Evolutionary conservation across 1,139 yeast species (phyloP), one percentile per base, ranked within the genome.

Genomic region (Saccharomyces hybrid): DNA sequence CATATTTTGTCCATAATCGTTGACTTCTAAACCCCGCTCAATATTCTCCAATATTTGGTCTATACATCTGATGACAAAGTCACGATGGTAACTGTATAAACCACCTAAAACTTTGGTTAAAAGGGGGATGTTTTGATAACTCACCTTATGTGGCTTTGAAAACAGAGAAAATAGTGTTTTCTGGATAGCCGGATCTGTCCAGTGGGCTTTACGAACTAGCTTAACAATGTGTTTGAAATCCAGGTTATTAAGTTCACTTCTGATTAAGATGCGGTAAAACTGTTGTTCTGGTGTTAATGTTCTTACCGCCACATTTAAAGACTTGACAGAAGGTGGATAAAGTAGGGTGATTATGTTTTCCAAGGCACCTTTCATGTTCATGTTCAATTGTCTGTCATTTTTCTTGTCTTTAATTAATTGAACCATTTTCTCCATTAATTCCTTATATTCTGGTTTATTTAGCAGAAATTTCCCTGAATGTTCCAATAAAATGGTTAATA

Each of bases 1-100:
- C 66, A 90, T 79, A 62, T 84, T 86, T 52, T 74, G 70, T 52
- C 82, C 75, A 65, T 79, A 85, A 60, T 82, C 83, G 61, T 84
- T 81, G 6, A 75, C 62, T 64, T 90, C 97, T 58, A 89, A 70
- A 0, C 91, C 95, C 29, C 82, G 67, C 8, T 78, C 74, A 14
- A 87, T 77, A 32, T 77, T 75, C 63, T 90, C 97, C 19, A 86
- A 60, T 1, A 86, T 59, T n/a, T 79, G 73, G 65, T 91, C 97
- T 50, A 88, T 72, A 1, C 83, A 79, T 49, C 64, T 65, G 1
- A 78, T 71, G 2, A 73, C 70, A 51, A 81, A 73, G 19, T 71
- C 69, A 47, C 72, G 74, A 61, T 77, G 74, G 49, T 70, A 64
- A 7, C 67, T 67, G 27, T 73, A 67, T 21, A 79, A 59, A 1